Conservation (phyloP, 169 alveolate genomes). For the Cryptosporidium muris region DNA sequence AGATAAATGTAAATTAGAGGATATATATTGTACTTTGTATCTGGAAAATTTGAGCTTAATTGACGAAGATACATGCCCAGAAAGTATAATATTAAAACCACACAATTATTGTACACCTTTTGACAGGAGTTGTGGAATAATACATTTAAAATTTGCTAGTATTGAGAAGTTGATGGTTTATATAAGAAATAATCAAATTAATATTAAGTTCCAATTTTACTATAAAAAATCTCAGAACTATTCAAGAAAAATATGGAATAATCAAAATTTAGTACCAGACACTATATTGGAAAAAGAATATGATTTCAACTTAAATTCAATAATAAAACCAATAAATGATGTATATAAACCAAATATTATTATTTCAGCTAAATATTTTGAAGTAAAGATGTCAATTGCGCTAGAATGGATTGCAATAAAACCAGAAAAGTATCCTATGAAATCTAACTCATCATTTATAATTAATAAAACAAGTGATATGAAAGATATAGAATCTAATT, state of each 20-base stretch:
- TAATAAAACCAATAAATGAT: conserved; percentile 13
- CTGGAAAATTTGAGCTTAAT: too few relatives aligned
- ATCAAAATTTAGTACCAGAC: neutral
- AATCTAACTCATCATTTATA: neutral
- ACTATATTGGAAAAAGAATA: neutral
- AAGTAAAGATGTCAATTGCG: neutral
- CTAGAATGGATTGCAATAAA: conserved; percentile 23
- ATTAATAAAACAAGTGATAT: too few relatives aligned
- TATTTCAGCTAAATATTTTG: neutral
- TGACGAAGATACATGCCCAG: too few relatives aligned
- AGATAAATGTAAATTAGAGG: too few relatives aligned
- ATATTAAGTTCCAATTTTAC: neutral
- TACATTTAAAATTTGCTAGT: conserved; percentile 29
- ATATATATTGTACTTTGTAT: too few relatives aligned
- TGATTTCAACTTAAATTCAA: neutral
- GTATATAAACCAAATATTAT: conserved; percentile 4
- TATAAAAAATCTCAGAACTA: neutral
- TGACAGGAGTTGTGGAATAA: conserved; percentile 7
- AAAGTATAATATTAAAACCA: neutral
- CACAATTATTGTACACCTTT: conserved; percentile 58
- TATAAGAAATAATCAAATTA: conserved; percentile 16
- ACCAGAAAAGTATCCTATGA: conserved; percentile 2
- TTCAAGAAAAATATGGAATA: too few relatives aligned
- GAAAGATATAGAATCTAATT: neutral
- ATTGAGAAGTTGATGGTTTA: conserved; percentile 1